Conservation (phyloP, 1,139 yeast species). For the Lodderomyces pseudojiufengensis region DNA sequence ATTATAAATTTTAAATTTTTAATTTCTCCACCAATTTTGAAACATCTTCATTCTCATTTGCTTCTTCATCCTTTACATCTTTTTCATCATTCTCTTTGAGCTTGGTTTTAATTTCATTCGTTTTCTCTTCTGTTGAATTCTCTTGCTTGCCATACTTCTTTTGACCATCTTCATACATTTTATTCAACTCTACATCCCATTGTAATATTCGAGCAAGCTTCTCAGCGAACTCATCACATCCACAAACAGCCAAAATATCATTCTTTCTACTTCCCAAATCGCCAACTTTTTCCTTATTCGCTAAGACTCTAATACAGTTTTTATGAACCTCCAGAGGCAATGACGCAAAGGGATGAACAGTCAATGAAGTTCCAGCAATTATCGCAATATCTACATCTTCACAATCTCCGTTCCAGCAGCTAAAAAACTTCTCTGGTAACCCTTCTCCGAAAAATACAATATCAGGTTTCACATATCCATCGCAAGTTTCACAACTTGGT, state of each 20-base stretch:
- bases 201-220: conserved; percentile 53
- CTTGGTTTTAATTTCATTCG: conserved; percentile 12
- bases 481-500: conserved; percentile 53
- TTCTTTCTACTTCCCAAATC: conserved; percentile 46
- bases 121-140: conserved; percentile 13
- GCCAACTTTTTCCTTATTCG: conserved; percentile 78
- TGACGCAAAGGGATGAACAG: conserved; percentile 86
- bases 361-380: conserved; percentile 88
- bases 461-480: conserved; percentile 83
- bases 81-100: conserved; percentile 7
- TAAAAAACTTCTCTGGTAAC: conserved; percentile 67
- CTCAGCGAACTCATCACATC: conserved; percentile 62
- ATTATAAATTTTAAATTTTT: too few relatives aligned
- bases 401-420: conserved; percentile 62
- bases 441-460: conserved; percentile 92
- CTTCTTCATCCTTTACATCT: background rate
- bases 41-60: background rate
- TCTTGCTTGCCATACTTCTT: conserved; percentile 11
- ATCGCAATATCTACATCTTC: conserved; percentile 66
- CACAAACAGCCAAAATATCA: conserved; percentile 59
- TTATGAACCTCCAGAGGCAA: conserved; percentile 63
- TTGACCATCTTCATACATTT: conserved; percentile 23
- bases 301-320: conserved; percentile 54
- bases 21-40: too few relatives aligned
- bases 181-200: conserved; percentile 55